Evolutionary conservation across 177 flowering plant species (phyloP), one percentile per base, ranked within the genome.

Genomic region (Vitis hybrid): DNA sequence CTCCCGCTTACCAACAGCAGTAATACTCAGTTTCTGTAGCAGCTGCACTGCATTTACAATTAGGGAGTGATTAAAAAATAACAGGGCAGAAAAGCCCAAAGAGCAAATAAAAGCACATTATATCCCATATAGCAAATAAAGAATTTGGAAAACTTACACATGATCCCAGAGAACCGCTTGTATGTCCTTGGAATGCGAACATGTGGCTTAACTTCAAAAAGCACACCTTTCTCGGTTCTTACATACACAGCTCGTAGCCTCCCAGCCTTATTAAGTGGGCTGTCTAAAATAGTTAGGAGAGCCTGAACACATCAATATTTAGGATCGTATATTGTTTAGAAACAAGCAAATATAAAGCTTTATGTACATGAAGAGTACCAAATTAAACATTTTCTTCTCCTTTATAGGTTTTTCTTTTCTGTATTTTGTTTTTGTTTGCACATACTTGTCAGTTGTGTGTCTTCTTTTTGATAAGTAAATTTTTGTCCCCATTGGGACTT

Each of bases 151-250:
- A 52, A 87, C 98, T 85, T 82, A 95, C 99, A 86, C 91, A 95
- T 95, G 70, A 95, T 57, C 29, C 97, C 97, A 77, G 84, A 69
- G 62, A 93, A 95, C 45, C 98, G 88, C 78, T 91, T 89, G 26
- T 78, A 87, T 50, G 99, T 93, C 76, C 97, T 93, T 55, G 99
- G 99, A 68, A 93, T 78, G 22, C 97, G 98, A 71, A 83, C 90
- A 82, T 86, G 78, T n/a, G 99, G 96, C 55, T 90, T 93, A n/a
- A 93, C 84, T 77, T 90, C 91, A 77, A 95, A 82, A 70, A 95
- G 96, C 59, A 91, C 88, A 60, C 94, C 97, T 75, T 82, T 88
- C 70, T 88, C 93, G 20, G 98, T 92, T 75, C 75, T 87, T 66
- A 95, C 94, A 84, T 95, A 95, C 6, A 93, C 74, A 51, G 89